Percentiles rank a stretch among this genome's conserved stretches.
Evolutionary conservation across 768 basidiomycete genomes (phyloP).

Genomic region (Suillus fuscotomentosus): DNA sequence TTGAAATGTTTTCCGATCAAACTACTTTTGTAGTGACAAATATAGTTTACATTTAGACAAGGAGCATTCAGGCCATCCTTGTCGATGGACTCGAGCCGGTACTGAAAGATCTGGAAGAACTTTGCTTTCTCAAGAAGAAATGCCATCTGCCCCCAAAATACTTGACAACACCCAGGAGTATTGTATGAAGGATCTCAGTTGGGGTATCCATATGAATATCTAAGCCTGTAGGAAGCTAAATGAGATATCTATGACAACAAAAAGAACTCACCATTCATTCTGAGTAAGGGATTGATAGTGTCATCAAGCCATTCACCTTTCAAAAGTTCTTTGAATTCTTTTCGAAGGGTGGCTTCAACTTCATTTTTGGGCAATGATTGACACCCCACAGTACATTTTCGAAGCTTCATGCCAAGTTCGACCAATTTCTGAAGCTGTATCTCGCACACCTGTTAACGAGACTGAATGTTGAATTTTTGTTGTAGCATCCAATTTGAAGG

Average conservation of each 20-base stretch:
- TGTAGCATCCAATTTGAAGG: no score
- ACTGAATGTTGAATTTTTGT: no score
- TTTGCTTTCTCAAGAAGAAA: slow-evolving; percentile 18
- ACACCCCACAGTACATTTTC: no score
- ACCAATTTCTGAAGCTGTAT: no score
- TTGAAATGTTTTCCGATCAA: slow-evolving; percentile 25
- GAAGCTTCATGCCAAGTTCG: no score
- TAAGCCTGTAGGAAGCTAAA: slow-evolving; percentile 15
- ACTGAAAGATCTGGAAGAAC: slow-evolving; percentile 17
- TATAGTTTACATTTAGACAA: slow-evolving; percentile 25
- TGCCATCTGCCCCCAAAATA: slow-evolving; percentile 24
- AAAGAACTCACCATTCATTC: not conserved
- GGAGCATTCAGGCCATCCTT: slow-evolving; percentile 21
- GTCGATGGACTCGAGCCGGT: slow-evolving; percentile 20
- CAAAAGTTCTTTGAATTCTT: not conserved
- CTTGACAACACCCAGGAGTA: slow-evolving; percentile 30
- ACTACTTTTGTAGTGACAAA: slow-evolving; percentile 12
- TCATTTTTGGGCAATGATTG: no score
- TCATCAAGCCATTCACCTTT: not conserved
- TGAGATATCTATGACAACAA: not conserved
- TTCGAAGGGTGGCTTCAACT: no score
- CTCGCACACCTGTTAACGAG: no score
- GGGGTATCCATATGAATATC: slow-evolving; percentile 28
- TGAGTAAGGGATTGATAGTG: slow-evolving; percentile 2
- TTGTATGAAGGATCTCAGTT: slow-evolving; percentile 28